Conservation (phyloP, 2,329 filamentous ascomycete genomes). For the Achaetomium macrosporum region DNA sequence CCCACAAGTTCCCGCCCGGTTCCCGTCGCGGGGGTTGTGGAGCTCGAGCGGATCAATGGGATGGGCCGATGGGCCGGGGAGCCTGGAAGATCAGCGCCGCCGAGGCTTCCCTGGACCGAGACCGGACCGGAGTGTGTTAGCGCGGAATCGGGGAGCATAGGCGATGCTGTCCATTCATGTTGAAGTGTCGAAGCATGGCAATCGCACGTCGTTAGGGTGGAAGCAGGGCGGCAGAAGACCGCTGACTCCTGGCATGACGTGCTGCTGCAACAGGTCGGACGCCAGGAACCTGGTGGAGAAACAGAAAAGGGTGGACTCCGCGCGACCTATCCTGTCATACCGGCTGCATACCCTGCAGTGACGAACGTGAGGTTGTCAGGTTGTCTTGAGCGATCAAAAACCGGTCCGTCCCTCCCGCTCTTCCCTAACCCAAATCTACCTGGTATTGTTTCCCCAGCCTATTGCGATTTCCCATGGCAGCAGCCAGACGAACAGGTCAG, state of each 20-base stretch:
- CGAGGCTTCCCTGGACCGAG: background rate
- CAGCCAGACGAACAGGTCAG: slow-evolving; percentile 17
- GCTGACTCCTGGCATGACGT: too few species aligned
- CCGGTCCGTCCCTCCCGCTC: slow-evolving; percentile 10
- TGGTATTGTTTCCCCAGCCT: background rate
- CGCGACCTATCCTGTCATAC: too few species aligned
- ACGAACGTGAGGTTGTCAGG: too few species aligned
- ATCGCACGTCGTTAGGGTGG: too few species aligned
- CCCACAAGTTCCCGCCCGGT: too few species aligned
- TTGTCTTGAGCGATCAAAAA: background rate
- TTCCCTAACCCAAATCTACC: background rate
- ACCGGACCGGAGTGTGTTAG: background rate
- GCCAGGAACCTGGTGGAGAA: too few species aligned
- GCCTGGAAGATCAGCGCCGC: background rate
- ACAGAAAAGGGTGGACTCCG: too few species aligned
- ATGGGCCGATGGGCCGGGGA: slow-evolving; percentile 3
- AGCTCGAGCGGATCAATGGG: slow-evolving; percentile 6
- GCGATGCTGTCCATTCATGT: background rate
- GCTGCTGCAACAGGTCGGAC: too few species aligned
- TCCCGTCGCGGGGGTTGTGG: slow-evolving; percentile 1
- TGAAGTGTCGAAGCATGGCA: background rate
- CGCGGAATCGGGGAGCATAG: background rate
- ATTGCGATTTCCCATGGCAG: slow-evolving; percentile 17
- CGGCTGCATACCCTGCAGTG: too few species aligned
- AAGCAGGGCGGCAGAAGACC: background rate